phyloP scores from a whole-genome alignment of 2,329 filamentous ascomycete species.

The Aplosporella prunicola region DNA sequence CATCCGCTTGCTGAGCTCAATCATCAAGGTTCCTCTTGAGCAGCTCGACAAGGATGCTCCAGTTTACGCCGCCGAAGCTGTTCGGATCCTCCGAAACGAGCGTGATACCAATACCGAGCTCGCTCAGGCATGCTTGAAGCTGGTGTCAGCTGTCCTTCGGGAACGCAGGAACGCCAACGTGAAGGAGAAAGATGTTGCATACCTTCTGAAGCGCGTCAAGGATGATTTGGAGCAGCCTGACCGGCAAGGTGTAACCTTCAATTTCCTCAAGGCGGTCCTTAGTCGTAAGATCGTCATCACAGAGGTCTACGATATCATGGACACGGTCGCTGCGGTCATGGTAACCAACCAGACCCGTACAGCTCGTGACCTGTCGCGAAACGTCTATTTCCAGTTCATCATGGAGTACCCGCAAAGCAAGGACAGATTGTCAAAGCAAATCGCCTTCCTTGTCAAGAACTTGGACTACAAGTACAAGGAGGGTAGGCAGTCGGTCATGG shows the following conservation, averaged over 20 bases:
- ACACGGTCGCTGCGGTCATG: slow-evolving; percentile 85
- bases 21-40: slow-evolving; percentile 73
- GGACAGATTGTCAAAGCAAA: slow-evolving; percentile 78
- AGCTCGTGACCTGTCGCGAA: slow-evolving; percentile 77
- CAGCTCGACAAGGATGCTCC: slow-evolving; percentile 60
- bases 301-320: slow-evolving; percentile 81
- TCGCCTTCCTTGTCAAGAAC: slow-evolving; percentile 82
- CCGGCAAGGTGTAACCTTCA: slow-evolving; percentile 87
- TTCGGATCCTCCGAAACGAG: slow-evolving; percentile 67
- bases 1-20: slow-evolving; percentile 72
- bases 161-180: slow-evolving; percentile 69
- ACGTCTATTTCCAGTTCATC: slow-evolving; percentile 88
- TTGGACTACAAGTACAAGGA: slow-evolving; percentile 82
- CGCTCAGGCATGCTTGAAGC: slow-evolving; percentile 78
- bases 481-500: slow-evolving; percentile 85
- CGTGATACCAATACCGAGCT: slow-evolving; percentile 73
- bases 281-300: slow-evolving; percentile 78
- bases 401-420: slow-evolving; percentile 91
- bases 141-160: slow-evolving; percentile 74
- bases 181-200: slow-evolving; percentile 72
- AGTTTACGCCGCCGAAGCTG: slow-evolving; percentile 76
- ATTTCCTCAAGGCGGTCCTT: slow-evolving; percentile 80
- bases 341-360: slow-evolving; percentile 88
- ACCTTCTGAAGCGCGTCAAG: slow-evolving; percentile 70
- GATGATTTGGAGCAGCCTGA: slow-evolving; percentile 88